A percentile compares a stretch with the other conserved stretches of the same genome.
phyloP scores from a whole-genome alignment of 352 stramenopile species.

The Phytophthora multivora region DNA sequence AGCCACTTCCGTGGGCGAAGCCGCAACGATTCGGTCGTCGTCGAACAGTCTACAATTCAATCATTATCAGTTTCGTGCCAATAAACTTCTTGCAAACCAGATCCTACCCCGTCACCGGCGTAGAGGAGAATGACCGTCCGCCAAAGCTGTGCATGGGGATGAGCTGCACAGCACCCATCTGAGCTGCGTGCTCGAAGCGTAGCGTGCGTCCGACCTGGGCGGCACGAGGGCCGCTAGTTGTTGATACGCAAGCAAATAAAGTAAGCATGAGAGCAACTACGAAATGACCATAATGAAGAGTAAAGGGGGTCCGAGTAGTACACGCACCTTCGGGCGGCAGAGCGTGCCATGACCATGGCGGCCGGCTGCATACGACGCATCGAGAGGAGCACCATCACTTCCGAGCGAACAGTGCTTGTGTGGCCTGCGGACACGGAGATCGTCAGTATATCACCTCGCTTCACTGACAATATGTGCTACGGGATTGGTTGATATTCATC shows the following conservation, averaged over 20 bases:
- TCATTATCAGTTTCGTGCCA: slow-evolving; percentile 3
- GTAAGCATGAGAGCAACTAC: not conserved
- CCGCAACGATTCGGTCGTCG: slow-evolving; percentile 53
- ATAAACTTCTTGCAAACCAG: not conserved
- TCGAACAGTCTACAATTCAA: slow-evolving; percentile 34
- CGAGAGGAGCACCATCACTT: slow-evolving; percentile 58
- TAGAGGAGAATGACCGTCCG: slow-evolving; percentile 69
- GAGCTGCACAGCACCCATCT: slow-evolving; percentile 52
- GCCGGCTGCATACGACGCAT: slow-evolving; percentile 69
- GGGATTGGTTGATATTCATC: slow-evolving; percentile 16
- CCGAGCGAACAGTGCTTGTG: slow-evolving; percentile 25
- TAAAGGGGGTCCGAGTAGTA: not conserved
- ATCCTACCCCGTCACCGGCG: slow-evolving; percentile 47
- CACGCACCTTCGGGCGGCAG: slow-evolving; percentile 30
- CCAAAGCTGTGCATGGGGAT: slow-evolving; percentile 50
- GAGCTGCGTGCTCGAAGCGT: slow-evolving; percentile 44
- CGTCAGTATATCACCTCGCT: slow-evolving; percentile 34
- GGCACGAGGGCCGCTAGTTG: slow-evolving; percentile 28
- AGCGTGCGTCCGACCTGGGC: slow-evolving; percentile 34
- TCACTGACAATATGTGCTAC: slow-evolving; percentile 8
- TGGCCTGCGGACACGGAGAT: slow-evolving; percentile 11
- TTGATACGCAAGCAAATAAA: slow-evolving; percentile 8
- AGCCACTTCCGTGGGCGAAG: slow-evolving; percentile 46
- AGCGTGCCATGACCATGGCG: slow-evolving; percentile 38
- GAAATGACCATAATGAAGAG: not conserved